Conservation (phyloP, 805 yeast species). For the Ascoidea asiatica region DNA sequence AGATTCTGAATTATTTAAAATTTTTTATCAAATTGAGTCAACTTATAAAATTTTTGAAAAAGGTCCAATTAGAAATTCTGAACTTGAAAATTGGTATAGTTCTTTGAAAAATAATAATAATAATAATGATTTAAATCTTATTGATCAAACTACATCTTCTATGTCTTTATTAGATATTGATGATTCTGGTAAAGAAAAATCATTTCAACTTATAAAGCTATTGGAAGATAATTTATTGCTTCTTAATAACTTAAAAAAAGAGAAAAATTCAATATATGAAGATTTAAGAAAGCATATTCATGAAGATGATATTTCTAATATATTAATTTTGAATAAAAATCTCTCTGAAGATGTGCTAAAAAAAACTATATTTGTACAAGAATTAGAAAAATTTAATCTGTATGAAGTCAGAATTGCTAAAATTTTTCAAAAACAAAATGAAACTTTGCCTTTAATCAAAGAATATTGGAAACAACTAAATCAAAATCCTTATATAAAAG, state of each 20-base stretch:
- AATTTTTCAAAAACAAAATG: conserved; percentile 52
- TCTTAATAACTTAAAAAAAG: conserved; percentile 47
- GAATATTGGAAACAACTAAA: conserved; percentile 33
- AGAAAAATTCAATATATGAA: conserved; percentile 43
- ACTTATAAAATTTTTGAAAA: conserved; percentile 11
- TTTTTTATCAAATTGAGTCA: conserved; percentile 8
- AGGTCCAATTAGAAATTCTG: conserved; percentile 12
- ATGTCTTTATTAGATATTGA: conserved; percentile 58
- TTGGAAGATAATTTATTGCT: conserved; percentile 49
- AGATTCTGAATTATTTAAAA: conserved; percentile 37
- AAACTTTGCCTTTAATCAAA: conserved; percentile 28
- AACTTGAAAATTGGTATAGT: conserved; percentile 3
- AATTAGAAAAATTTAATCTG: conserved; percentile 63
- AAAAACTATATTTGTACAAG: conserved; percentile 46
- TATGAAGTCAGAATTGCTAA: conserved; percentile 53
- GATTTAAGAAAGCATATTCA: conserved; percentile 62
- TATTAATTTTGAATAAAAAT: conserved; percentile 52
- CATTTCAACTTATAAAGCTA: conserved; percentile 25
- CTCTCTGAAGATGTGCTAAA: conserved; percentile 44
- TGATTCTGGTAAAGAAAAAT: conserved; percentile 19
- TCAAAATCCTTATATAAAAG: conserved; percentile 28
- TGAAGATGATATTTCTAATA: conserved; percentile 72
- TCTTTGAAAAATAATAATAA: conserved; percentile 1
- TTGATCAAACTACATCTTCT: conserved; percentile 7
- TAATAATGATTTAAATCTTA: conserved; percentile 2